A percentile compares a stretch with the other conserved stretches of the same genome.
phyloP scores from a whole-genome alignment of 257 asterid species.

The Solanum arcanum region DNA sequence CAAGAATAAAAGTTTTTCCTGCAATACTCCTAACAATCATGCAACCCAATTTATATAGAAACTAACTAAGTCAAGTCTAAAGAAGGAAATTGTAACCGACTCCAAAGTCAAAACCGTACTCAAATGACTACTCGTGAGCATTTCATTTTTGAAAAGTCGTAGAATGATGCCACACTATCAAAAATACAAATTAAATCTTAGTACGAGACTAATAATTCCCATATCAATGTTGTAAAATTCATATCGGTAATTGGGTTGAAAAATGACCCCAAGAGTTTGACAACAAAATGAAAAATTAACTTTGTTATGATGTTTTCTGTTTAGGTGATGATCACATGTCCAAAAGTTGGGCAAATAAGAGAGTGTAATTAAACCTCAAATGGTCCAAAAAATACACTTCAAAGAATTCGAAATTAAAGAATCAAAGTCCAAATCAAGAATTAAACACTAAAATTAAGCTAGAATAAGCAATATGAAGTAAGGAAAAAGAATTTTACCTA shows the following conservation, averaged over 20 bases:
- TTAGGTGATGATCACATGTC: background rate
- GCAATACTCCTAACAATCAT: background rate
- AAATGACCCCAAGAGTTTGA: background rate
- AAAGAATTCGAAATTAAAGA: too few species aligned
- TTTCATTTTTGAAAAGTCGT: too few species aligned
- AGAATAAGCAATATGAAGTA: too few species aligned
- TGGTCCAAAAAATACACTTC: too few species aligned
- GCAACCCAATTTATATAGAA: background rate
- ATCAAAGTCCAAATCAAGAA: too few species aligned
- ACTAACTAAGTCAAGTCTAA: background rate
- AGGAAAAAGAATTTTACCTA: too few species aligned
- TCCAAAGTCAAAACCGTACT: background rate
- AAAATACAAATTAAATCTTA: too few species aligned
- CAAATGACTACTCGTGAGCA: background rate
- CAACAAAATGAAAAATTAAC: too few species aligned
- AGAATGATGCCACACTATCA: background rate
- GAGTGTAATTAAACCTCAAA: background rate
- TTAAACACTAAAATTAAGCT: too few species aligned
- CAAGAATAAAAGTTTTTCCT: background rate
- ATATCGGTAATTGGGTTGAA: too few species aligned
- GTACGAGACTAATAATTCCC: background rate
- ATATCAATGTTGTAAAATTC: too few species aligned
- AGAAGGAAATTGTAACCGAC: too few species aligned
- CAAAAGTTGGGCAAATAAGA: background rate
- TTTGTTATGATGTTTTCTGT: background rate